Conservation (phyloP, 2,329 filamentous ascomycete species). For the Diaporthe ampelina region DNA sequence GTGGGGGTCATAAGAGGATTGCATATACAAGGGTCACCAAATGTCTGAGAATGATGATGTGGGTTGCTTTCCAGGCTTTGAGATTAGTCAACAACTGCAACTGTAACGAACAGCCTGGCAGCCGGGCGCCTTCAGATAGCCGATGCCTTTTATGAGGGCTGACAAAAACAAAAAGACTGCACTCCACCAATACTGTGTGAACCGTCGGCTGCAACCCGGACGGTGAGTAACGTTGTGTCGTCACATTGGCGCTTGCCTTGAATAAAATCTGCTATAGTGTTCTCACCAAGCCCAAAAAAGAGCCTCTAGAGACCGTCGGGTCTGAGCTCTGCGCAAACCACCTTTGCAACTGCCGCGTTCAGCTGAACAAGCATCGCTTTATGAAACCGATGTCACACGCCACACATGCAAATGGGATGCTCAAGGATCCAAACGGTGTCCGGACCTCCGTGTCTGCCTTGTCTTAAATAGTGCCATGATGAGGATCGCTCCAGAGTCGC, state of each 20-base stretch:
- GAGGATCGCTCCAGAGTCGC: neutral
- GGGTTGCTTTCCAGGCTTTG: neutral
- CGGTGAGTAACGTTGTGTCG: neutral
- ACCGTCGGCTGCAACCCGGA: neutral
- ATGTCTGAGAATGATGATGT: neutral
- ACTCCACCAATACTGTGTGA: neutral
- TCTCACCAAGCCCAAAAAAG: neutral
- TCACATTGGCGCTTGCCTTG: neutral
- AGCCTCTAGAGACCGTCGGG: neutral
- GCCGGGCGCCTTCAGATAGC: neutral
- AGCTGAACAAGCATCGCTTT: neutral
- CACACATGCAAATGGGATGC: neutral
- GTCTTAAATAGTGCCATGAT: neutral
- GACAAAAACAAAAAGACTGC: neutral
- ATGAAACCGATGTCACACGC: conserved; percentile 10
- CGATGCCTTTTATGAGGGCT: neutral
- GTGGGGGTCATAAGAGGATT: neutral
- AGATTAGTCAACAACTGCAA: neutral
- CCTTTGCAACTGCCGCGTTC: neutral
- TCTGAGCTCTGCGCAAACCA: neutral
- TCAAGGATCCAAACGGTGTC: neutral
- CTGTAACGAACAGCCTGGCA: neutral
- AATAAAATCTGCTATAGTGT: too few species aligned
- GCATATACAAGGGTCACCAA: neutral
- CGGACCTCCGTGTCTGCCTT: neutral